Conservation (phyloP, 495 filamentous ascomycete species). For the Aspergillus cavernicola region DNA sequence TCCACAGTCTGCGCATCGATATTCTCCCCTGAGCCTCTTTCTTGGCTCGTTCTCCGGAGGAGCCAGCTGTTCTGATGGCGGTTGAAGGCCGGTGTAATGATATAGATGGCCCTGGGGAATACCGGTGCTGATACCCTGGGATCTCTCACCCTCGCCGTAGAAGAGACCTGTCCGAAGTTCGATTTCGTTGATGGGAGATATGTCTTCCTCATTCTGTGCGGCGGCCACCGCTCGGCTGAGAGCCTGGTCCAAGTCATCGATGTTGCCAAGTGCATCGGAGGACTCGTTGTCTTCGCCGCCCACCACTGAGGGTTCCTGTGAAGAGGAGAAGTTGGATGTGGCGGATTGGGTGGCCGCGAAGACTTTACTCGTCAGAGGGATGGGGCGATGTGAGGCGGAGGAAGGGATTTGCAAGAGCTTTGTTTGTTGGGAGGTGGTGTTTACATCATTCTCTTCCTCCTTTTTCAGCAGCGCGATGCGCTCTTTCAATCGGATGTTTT, state of each 20-base stretch:
- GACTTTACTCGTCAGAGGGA: background rate
- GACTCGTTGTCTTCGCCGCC: conserved; percentile 31
- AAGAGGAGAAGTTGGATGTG: background rate
- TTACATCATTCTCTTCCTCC: conserved; percentile 79
- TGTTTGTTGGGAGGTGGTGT: conserved; percentile 21
- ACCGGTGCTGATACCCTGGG: conserved; percentile 84
- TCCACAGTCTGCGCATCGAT: conserved; percentile 95
- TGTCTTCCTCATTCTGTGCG: conserved; percentile 74
- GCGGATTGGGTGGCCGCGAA: background rate
- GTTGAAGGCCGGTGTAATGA: conserved; percentile 47
- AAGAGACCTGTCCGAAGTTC: conserved; percentile 90
- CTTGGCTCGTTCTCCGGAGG: conserved; percentile 80
- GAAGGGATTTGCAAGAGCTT: background rate
- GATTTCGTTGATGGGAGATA: conserved; percentile 79
- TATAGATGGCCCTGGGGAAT: conserved; percentile 73
- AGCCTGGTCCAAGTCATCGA: conserved; percentile 76
- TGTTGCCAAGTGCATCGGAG: conserved; percentile 55
- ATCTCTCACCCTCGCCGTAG: conserved; percentile 86
- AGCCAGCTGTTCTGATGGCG: conserved; percentile 55
- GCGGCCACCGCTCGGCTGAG: conserved; percentile 67
- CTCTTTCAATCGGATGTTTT: conserved; percentile 83
- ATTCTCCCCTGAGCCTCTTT: conserved; percentile 92
- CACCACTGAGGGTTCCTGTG: conserved; percentile 3
- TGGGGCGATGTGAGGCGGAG: background rate
- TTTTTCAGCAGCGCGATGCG: conserved; percentile 79